These are phyloP conservation scores for Russula sp. DNA, from an alignment of 768 basidiomycete species.

Conservation along the genomic window DNA sequence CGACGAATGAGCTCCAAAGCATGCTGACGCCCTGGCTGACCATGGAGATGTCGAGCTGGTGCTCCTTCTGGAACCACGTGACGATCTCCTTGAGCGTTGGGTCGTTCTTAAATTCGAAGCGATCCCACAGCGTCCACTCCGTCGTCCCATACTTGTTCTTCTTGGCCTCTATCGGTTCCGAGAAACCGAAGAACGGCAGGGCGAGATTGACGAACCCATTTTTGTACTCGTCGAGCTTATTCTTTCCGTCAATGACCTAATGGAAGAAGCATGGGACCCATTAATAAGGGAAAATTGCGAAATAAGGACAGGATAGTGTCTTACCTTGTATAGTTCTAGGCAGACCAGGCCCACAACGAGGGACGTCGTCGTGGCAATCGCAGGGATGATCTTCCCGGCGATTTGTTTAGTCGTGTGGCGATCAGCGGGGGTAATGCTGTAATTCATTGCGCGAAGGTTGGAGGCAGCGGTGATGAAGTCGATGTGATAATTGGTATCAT, in stretches of 20 bases:
- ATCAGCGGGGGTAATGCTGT: conserved; percentile 81
- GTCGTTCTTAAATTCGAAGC: conserved; percentile 87
- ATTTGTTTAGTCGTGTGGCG: conserved; percentile 94
- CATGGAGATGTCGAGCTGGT: conserved; percentile 89
- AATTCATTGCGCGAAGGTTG: conserved; percentile 94
- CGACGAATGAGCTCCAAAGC: conserved; percentile 94
- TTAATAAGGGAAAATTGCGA: not conserved
- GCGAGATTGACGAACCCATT: conserved; percentile 98
- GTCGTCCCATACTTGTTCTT: conserved; percentile 84
- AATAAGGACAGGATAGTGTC: conserved; percentile 1
- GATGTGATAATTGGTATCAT: conserved; percentile 96
- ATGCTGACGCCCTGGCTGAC: conserved; percentile 96
- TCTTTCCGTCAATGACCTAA: conserved; percentile 93
- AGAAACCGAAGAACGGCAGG: conserved; percentile 98
- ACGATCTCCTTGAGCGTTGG: conserved; percentile 84
- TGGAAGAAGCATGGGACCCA: not conserved
- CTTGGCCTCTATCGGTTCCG: conserved; percentile 86
- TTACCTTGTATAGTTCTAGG: conserved; percentile 93
- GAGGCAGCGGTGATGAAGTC: conserved; percentile 98
- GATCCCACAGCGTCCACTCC: conserved; percentile 98
- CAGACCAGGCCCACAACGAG: conserved; percentile 95
- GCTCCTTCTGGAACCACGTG: conserved; percentile 74
- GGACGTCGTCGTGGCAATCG: conserved; percentile 97
- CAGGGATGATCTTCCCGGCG: conserved; percentile 98
- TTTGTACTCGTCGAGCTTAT: conserved; percentile 90